phyloP scores from a whole-genome alignment of 2,329 filamentous ascomycete species.

The Alternaria novae-zelandiae region DNA sequence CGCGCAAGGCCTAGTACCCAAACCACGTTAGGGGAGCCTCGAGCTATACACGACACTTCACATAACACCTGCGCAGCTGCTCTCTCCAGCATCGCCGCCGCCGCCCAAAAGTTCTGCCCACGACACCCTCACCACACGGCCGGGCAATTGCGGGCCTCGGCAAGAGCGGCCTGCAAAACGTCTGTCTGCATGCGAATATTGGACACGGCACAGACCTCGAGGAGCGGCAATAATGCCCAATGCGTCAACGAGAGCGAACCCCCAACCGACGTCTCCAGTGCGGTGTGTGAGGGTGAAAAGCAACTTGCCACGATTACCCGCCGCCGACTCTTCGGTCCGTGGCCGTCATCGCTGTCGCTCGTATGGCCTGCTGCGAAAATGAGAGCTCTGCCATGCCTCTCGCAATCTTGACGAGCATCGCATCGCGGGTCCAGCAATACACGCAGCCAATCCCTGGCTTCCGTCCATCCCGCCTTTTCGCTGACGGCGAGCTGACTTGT shows the following conservation, averaged over 20 bases:
- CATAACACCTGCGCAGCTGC: neutral
- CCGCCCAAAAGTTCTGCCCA: neutral
- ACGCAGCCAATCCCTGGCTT: neutral
- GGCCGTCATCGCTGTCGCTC: neutral
- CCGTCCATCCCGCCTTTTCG: conserved; percentile 7
- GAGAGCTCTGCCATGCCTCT: neutral
- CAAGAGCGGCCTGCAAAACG: conserved; percentile 29
- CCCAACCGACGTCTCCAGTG: conserved; percentile 21
- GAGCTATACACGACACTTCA: conserved; percentile 1
- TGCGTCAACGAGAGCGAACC: conserved; percentile 28
- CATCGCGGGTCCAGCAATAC: neutral
- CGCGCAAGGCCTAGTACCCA: conserved; percentile 28
- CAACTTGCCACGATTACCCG: conserved; percentile 21
- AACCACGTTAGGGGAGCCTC: conserved; percentile 26
- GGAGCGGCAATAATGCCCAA: conserved; percentile 38
- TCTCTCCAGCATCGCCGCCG: conserved; percentile 1
- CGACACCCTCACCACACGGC: conserved; percentile 11
- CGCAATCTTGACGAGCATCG: neutral
- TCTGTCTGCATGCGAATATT: conserved; percentile 44
- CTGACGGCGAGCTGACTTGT: conserved; percentile 10
- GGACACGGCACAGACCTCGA: conserved; percentile 40
- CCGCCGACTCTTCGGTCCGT: conserved; percentile 1
- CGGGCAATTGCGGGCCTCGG: conserved; percentile 24
- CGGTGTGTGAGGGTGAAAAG: conserved; percentile 26
- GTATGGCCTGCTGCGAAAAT: neutral